phyloP scores from a whole-genome alignment of 139 green algal genomes.

The Micractinium sp. region DNA sequence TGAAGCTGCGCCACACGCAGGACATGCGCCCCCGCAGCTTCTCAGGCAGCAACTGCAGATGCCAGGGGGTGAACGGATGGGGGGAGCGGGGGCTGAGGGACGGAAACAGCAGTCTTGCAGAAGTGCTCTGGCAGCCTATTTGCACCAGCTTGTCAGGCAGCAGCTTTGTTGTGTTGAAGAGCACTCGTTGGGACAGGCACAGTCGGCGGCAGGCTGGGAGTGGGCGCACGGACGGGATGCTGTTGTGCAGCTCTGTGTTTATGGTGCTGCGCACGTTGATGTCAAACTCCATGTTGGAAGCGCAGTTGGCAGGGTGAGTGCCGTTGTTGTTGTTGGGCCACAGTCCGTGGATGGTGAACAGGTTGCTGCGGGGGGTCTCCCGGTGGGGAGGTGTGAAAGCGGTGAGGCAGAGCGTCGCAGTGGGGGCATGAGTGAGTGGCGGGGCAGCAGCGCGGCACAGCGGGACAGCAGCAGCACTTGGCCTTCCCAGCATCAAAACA shows the following conservation, averaged over 20 bases:
- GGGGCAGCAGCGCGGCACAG: neutral
- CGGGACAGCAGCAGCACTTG: neutral
- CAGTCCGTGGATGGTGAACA: constrained; percentile 81
- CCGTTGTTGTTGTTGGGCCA: constrained; percentile 77
- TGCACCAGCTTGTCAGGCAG: no score
- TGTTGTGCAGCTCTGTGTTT: no score
- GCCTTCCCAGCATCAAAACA: neutral
- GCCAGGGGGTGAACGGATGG: neutral
- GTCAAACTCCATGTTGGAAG: neutral
- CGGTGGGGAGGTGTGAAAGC: no score
- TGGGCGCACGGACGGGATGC: no score
- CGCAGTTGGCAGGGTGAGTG: constrained; percentile 65
- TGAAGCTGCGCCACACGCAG: constrained; percentile 37
- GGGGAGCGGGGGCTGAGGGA: neutral
- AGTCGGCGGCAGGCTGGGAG: no score
- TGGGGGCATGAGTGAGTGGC: neutral
- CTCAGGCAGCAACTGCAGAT: neutral
- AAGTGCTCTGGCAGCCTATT: no score
- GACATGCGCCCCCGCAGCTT: constrained; percentile 18
- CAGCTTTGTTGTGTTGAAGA: no score
- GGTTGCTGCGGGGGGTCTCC: constrained; percentile 49
- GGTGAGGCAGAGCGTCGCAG: no score
- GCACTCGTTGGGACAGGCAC: no score
- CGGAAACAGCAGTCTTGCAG: neutral
- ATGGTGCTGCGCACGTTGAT: constrained; percentile 32